Conservation (phyloP, 176 grass and related monocot genomes). For the Themeda triandra region DNA sequence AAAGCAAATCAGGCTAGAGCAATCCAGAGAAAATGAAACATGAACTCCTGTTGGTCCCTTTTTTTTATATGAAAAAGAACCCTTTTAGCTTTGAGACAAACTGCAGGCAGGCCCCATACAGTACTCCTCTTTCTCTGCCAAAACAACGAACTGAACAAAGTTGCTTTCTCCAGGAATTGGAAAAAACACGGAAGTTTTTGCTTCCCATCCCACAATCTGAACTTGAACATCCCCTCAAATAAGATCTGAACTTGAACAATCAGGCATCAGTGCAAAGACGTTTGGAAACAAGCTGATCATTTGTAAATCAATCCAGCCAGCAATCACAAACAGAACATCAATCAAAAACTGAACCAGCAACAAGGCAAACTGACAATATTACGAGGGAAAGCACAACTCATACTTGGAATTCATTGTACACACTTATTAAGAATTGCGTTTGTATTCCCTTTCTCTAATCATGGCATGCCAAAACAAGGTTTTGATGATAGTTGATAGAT, state of each 20-base stretch:
- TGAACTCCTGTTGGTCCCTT: neutral
- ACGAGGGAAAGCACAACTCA: constrained; percentile 20
- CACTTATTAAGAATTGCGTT: constrained; percentile 29
- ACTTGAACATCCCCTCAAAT: neutral
- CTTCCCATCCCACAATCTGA: neutral
- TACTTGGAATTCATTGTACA: constrained; percentile 5
- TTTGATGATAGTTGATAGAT: neutral
- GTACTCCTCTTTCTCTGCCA: constrained; percentile 4
- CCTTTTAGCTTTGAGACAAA: constrained; percentile 2
- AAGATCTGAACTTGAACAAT: constrained; percentile 7
- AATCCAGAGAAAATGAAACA: neutral
- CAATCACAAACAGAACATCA: neutral
- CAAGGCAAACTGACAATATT: neutral
- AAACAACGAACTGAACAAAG: constrained; percentile 21
- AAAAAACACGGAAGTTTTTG: neutral
- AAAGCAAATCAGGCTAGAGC: neutral
- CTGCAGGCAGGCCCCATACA: neutral
- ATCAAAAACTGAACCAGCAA: neutral
- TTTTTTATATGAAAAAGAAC: neutral
- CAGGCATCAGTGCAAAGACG: constrained; percentile 1
- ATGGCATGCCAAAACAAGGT: too few species aligned
- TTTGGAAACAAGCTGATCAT: neutral
- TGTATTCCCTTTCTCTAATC: constrained; percentile 9
- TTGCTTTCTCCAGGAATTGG: neutral
- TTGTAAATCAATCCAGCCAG: neutral